Percentiles rank a stretch among this genome's conserved stretches.
Evolutionary conservation across 148 eudicot species (phyloP).

Genomic region (Arbutus unedo): DNA sequence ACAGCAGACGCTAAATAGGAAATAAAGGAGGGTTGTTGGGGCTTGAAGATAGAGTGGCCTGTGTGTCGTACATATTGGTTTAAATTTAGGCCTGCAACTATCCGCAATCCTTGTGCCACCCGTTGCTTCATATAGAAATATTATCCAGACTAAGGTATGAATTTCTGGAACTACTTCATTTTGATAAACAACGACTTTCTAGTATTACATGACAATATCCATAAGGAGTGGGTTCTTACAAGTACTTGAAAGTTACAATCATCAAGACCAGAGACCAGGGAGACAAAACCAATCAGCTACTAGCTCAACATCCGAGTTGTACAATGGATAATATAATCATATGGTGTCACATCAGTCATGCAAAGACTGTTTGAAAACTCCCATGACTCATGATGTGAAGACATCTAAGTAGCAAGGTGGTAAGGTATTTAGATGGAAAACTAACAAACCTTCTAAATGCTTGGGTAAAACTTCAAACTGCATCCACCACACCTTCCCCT

Average conservation of each 20-base stretch:
- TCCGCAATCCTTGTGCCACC: too few relatives aligned
- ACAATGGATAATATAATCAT: not conserved
- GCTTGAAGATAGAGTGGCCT: not conserved
- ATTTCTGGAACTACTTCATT: not conserved
- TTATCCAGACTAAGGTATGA: not conserved
- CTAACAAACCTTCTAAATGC: constrained; percentile 56
- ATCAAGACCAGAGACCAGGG: not conserved
- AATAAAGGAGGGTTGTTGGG: not conserved
- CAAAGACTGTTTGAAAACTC: not conserved
- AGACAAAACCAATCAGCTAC: not conserved
- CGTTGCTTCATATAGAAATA: not conserved
- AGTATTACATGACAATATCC: not conserved
- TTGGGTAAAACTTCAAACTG: constrained; percentile 69
- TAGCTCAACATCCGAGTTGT: not conserved
- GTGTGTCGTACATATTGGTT: not conserved
- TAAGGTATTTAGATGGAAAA: not conserved
- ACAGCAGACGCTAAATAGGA: not conserved
- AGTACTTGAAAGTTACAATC: not conserved
- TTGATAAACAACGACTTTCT: too few relatives aligned
- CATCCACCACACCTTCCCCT: constrained; percentile 76
- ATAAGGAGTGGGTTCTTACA: not conserved
- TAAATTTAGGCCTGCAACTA: too few relatives aligned
- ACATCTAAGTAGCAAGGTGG: not conserved
- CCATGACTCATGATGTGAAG: not conserved
- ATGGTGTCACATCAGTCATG: not conserved